Base-by-base conservation (phyloP, 805 yeast species). In the Schizosaccharomyces lindneri region DNA sequence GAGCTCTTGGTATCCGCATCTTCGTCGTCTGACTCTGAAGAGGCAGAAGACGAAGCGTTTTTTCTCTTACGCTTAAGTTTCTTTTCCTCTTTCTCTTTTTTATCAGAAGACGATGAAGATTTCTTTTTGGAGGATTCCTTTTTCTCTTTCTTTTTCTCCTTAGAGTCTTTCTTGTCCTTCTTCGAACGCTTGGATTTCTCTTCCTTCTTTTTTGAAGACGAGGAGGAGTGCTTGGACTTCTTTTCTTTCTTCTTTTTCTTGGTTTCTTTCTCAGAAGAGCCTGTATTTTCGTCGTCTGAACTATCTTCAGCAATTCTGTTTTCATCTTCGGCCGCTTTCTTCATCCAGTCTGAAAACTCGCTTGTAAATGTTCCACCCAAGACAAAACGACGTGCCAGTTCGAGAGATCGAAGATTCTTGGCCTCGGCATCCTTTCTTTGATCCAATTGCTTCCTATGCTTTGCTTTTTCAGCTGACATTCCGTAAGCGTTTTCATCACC, bases 311-410 rank as follows among this genome's bases (percentile, higher is more conserved):
- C 43, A 9, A 17, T 24, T 19, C 51, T n/a, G 27, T 29, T 36
- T 55, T 65, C 63, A 17, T 61, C 65, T 57, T 67, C 60, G 65
- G 67, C 39, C 68, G 43, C 60, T 41, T 46, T 31, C 46, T 36
- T 31, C 60, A 39, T 57, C 60, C 48, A 41, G 5, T 41, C 48
- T 17, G 60, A 5, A 57, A 57, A 57, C 46, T 87, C 89, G 86
- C 95, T 84, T 0, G 95, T 85, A 66, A 64, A 90, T 73, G 1
- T 84, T 83, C 59, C 85, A 95, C 6, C 95, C 96, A 68, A 78
- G 81, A 7, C 89, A 83, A 71, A 90, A 90, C 64, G 81, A 80
- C 71, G 88, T 81, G 9, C 96, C 95, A 85, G 89, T 83, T 66
- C 80, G 83, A 32, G 46, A 36, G 29, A 63, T 46, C 17, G 62